Evolutionary conservation across 129 eudicot genomes (phyloP).

Genomic region (Escallonia herrerae): DNA sequence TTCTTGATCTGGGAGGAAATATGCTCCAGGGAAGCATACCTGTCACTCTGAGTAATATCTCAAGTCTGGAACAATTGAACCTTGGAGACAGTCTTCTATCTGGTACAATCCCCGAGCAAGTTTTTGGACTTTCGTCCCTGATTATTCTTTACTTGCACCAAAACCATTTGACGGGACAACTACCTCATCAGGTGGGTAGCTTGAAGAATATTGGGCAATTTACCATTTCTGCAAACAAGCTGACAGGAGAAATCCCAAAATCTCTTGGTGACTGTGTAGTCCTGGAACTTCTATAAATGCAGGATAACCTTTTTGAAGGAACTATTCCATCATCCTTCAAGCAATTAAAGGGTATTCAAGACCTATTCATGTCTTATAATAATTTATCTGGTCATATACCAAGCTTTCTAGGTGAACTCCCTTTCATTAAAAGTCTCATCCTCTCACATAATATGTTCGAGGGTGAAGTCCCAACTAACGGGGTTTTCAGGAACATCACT

Average conservation of each 20-base stretch:
- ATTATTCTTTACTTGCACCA: neutral
- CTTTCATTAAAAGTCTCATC: too few species aligned
- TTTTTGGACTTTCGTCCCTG: conserved; percentile 8
- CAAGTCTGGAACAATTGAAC: neutral
- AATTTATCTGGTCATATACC: too few species aligned
- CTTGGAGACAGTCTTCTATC: conserved; percentile 3
- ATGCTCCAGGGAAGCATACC: conserved; percentile 12
- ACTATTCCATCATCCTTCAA: conserved; percentile 6
- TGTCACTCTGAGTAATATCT: conserved; percentile 2
- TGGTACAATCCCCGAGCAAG: conserved; percentile 14
- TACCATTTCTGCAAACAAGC: conserved; percentile 15
- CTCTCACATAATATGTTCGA: too few species aligned
- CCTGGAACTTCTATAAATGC: conserved; percentile 4
- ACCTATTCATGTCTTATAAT: conserved; percentile 18
- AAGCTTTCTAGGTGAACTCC: too few species aligned
- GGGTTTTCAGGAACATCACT: too few species aligned
- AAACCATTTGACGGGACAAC: conserved; percentile 4
- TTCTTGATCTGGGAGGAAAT: neutral
- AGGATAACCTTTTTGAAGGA: conserved; percentile 14
- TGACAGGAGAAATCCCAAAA: conserved; percentile 18
- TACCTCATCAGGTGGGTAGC: conserved; percentile 17
- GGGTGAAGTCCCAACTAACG: too few species aligned
- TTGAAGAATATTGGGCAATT: neutral
- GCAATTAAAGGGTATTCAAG: conserved; percentile 8
- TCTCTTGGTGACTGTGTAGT: neutral